Base-by-base conservation (phyloP, 2,329 filamentous ascomycete species). In the Pseudogymnoascus sp. region DNA sequence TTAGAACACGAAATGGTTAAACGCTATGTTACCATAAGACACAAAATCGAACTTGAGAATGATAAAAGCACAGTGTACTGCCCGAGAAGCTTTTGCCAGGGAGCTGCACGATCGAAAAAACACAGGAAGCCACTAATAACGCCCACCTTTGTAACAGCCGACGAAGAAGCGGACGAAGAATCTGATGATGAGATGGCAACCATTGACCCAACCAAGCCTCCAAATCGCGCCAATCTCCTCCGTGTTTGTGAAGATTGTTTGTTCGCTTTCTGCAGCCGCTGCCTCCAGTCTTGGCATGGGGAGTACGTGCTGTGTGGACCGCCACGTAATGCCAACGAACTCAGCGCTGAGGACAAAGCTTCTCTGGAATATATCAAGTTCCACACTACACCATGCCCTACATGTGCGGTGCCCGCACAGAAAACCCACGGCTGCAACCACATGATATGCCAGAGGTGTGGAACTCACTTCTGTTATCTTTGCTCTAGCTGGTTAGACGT, bases 371-470 rank as follows among this genome's bases (percentile, higher is more conserved):
- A 96, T 73, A 81, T 99, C 69, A 81, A 84, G 59, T 77, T 85
- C 66, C 87, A 96, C 76, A 96, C 93, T 0, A 91, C 91, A 10
- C 86, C 89, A 1, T 99, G 95, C 72, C 93, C 95, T 10, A 93
- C 91, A 3, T 99, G 95, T 76, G 85, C 81, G 31, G 87, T 89
- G 0, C 91, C 91, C 0, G 88, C 88, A 21, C 91, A 96, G 73
- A 99, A 99, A 79, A 91, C 89, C 1, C 86, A 90, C 72, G 95
- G 95, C 40, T 99, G 95, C 80, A 97, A 97, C 75, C 93, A 97
- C 76, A 97, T 97, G 92, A 90, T 88, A 60, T 97, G 93, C 76
- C 91, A 88, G 74, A 87, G 90, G 67, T 99, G 95, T 78, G 82
- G 88, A 61, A 89, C 91, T 1, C 93, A 97, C 74, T 97, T 97